Evolutionary conservation across 1,139 yeast species (phyloP), one percentile per base, ranked within the genome.

Genomic region (Taphrina wiesneri): DNA sequence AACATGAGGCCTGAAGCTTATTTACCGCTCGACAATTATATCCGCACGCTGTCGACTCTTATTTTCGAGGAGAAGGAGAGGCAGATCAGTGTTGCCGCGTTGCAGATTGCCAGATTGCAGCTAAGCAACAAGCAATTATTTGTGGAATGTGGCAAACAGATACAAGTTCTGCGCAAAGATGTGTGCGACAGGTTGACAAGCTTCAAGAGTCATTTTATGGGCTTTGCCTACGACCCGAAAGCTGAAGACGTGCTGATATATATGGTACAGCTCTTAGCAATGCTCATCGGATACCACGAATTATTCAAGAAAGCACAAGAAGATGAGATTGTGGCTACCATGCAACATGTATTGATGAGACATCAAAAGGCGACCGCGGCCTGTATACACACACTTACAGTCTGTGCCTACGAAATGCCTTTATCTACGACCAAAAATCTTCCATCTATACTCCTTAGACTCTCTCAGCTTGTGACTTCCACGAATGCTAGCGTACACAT

Each of bases 401-500:
- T 88, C 0, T 87, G 95, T 70, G 88, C 96, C 74, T 88, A 88
- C 73, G 96, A 89, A 73, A 80, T 88, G 57, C 96, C 96, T 0
- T 74, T 82, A 19, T 86, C 95, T 0, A 81, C 90, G 65, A 88
- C 87, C 74, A 86, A 86, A 72, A 87, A 79, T 70, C 75, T 90
- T 60, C 81, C 87, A 3, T 85, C 83, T 21, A 85, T 90, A 11
- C 79, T 90, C 69, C 83, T 87, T 15, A 84, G 84, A 65, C 77
- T 90, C 53, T 96, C 90, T 73, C 86, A 90, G 0, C 82, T 88
- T 72, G 84, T 90, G 51, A 86, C 96, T 0, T 85, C 85, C 71
- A 80, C 86, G 0, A 83, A 82, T 71, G 86, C 92, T 1, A 82
- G 88, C 70, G 84, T 90, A 4, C 93, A 88, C 70, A 86, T 90